Evolutionary conservation across 805 yeast species (phyloP).

Genomic region (Debaryomyces prosopidis): DNA sequence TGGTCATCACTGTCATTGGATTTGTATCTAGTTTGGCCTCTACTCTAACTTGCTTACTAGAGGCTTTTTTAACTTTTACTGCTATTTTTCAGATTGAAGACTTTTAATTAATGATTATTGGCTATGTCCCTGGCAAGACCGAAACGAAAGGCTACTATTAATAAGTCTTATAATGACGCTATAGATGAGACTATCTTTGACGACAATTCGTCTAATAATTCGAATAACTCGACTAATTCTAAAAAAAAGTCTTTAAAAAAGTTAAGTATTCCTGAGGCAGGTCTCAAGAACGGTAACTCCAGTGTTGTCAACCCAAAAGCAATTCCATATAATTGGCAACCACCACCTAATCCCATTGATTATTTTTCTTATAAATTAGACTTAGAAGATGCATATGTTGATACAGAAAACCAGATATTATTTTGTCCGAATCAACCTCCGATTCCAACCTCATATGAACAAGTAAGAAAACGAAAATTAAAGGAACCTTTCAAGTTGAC

Average conservation of each 20-base stretch:
- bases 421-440: conserved; percentile 34
- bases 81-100: too few relatives aligned
- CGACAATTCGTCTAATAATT: conserved; percentile 10
- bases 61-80: too few relatives aligned
- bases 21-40: too few relatives aligned
- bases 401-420: conserved; percentile 34
- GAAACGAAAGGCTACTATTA: conserved; percentile 37
- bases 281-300: conserved; percentile 4
- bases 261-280: conserved; percentile 1
- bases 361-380: conserved; percentile 45
- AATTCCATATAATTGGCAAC: conserved; percentile 54
- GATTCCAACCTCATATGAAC: conserved; percentile 8
- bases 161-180: conserved; percentile 35
- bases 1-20: too few relatives aligned
- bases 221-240: background rate
- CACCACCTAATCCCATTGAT: conserved; percentile 34
- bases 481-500: conserved; percentile 33
- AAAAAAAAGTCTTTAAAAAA: conserved; percentile 4
- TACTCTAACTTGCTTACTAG: too few relatives aligned
- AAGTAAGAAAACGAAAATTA: conserved; percentile 7
- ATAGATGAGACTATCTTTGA: conserved; percentile 27
- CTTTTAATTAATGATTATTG: too few relatives aligned
- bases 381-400: conserved; percentile 43
- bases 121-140: conserved; percentile 29
- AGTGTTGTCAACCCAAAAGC: background rate